Base-by-base conservation (phyloP, 352 stramenopile species). In the Phytophthora pistaciae region DNA sequence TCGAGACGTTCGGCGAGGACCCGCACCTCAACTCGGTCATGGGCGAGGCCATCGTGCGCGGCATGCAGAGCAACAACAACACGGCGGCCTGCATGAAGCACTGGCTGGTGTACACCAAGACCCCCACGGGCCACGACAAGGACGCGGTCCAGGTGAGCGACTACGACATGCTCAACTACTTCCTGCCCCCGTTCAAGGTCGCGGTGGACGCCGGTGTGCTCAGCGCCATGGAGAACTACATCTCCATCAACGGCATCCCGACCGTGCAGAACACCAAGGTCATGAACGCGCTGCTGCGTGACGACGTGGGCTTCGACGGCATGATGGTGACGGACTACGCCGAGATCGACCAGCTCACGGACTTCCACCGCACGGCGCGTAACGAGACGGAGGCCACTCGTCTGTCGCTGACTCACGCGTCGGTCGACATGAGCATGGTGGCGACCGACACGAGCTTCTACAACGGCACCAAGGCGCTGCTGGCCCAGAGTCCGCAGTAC, bases 1-100 rank as follows among this genome's bases (percentile, higher is more conserved):
- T 92, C 65, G 95, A 98, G 77, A 98, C 93, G 23, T 98, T 98
- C 83, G 91, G 95, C 6, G 91, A 98, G 83, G 93, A 98, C 63
- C 89, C 91, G 9, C 78, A 91, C 50, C 27, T 97, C 11, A 85
- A 84, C 3, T 88, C 88, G 3, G 72, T 86, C 14, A 86, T 98
- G 78, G 91, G 80, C 5, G 71, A 79, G 31, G 74, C 81, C 4
- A 81, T 96, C 48, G 80, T 97, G 25, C 68, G 80, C 11, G 93
- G 93, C 2, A 75, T 98, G 31, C 92, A 98, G 68, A 79, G 72
- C 59, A 84, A 80, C 64, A 83, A 82, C 57, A 67, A 83, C 8
- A 85, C 83, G 1, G 88, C 91, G 0, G 91, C 91, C 8, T 97
- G 91, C 64, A 91, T 96, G 78, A 98, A 98, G 68, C 90, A 97